phyloP scores from a whole-genome alignment of 2,329 filamentous ascomycete species.

The Botryotinia convoluta region DNA sequence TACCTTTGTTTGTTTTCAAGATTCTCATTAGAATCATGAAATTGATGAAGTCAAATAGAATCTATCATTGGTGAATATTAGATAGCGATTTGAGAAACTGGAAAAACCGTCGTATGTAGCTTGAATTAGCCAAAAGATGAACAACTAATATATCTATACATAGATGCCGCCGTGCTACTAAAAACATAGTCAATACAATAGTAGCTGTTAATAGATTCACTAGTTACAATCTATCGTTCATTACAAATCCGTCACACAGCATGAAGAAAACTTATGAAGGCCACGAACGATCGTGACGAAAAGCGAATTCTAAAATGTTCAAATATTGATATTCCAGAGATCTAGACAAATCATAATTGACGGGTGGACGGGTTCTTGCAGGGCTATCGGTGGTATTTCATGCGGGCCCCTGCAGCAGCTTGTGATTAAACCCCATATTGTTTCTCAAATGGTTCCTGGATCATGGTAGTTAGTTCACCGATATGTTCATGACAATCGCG shows the following conservation, averaged over 20 bases:
- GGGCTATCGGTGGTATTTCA: background rate
- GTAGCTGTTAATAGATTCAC: background rate
- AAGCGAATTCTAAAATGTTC: background rate
- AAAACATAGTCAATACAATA: background rate
- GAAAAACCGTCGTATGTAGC: background rate
- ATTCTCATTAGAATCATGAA: background rate
- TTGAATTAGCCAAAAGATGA: background rate
- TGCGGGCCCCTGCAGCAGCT: background rate
- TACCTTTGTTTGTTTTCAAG: background rate
- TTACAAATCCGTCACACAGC: background rate
- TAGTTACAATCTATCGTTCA: too few relatives aligned
- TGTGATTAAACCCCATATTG: slow-evolving; percentile 3
- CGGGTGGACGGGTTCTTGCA: background rate
- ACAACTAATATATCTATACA: background rate
- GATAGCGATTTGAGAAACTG: background rate
- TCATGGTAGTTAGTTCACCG: background rate
- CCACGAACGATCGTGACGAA: background rate
- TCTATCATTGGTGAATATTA: background rate
- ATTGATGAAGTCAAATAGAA: background rate
- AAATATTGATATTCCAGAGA: background rate
- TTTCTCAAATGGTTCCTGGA: slow-evolving; percentile 2
- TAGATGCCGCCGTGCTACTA: background rate
- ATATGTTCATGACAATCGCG: background rate
- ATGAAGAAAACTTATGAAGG: background rate
- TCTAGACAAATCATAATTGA: background rate